Evolutionary conservation across 257 asterid genomes (phyloP).

Genomic region (Anisodus acutangulus): DNA sequence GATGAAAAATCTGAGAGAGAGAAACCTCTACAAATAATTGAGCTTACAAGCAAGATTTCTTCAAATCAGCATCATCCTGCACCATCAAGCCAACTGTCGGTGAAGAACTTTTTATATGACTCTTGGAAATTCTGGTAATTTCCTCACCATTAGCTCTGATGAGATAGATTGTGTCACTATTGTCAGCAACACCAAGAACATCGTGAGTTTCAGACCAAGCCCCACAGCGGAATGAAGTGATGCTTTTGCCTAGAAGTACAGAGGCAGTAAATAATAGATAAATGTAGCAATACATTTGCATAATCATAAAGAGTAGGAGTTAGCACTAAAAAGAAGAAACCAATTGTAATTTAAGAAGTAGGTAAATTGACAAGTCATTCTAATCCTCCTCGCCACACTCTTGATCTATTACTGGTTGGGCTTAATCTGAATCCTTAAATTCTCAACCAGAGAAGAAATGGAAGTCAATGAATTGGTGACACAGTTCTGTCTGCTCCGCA

Average conservation of each 20-base stretch:
- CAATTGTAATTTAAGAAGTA: neutral
- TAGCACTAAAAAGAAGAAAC: neutral
- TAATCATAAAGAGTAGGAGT: slow-evolving; percentile 6
- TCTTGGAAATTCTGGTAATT: slow-evolving; percentile 76
- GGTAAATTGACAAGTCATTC: neutral
- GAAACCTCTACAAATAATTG: slow-evolving; percentile 30
- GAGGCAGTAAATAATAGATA: slow-evolving; percentile 28
- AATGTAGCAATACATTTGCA: neutral
- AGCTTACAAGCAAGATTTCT: slow-evolving; percentile 76
- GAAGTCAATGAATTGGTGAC: neutral
- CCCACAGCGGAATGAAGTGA: slow-evolving; percentile 64
- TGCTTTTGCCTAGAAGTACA: slow-evolving; percentile 57
- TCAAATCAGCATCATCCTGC: slow-evolving; percentile 58
- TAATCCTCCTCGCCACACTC: neutral
- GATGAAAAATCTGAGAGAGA: slow-evolving; percentile 33
- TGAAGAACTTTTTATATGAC: slow-evolving; percentile 61
- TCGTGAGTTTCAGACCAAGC: slow-evolving; percentile 96
- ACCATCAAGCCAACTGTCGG: slow-evolving; percentile 77
- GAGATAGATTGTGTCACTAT: slow-evolving; percentile 63
- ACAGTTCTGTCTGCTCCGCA: neutral
- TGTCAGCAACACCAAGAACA: slow-evolving; percentile 89
- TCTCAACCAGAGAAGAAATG: slow-evolving; percentile 1
- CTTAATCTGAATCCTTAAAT: neutral
- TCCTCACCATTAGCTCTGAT: slow-evolving; percentile 90
- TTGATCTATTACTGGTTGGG: neutral